Conservation (phyloP, 495 filamentous ascomycete species). For the Apodospora peruviana region DNA sequence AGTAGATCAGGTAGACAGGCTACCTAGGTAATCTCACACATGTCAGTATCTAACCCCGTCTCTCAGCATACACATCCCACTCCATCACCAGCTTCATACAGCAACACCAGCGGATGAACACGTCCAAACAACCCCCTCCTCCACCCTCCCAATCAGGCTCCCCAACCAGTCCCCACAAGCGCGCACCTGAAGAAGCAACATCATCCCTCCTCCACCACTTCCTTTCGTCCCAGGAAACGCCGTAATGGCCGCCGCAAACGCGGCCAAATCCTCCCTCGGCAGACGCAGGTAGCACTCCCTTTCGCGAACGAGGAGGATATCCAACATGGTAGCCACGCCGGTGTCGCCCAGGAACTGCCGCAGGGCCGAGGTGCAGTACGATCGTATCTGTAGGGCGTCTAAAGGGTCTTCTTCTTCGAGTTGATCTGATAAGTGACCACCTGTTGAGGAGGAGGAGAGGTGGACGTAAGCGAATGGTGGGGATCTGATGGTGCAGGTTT, state of each 20-base stretch:
- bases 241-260: slow-evolving; percentile 56
- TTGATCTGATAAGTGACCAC: slow-evolving; percentile 33
- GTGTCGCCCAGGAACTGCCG: slow-evolving; percentile 74
- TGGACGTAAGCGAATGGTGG: slow-evolving; percentile 39
- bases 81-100: too few species aligned
- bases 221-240: slow-evolving; percentile 38
- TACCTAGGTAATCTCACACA: too few species aligned
- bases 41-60: too few species aligned
- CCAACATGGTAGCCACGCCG: slow-evolving; percentile 71
- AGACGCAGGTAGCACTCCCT: slow-evolving; percentile 66
- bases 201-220: slow-evolving; percentile 24
- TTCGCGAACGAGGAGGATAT: slow-evolving; percentile 62
- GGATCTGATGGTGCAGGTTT: slow-evolving; percentile 28
- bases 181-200: slow-evolving; percentile 27
- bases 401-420: slow-evolving; percentile 31
- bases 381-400: slow-evolving; percentile 69
- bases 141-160: slow-evolving; percentile 32
- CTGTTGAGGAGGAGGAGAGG: slow-evolving; percentile 23
- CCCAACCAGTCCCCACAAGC: slow-evolving; percentile 45
- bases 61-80: too few species aligned
- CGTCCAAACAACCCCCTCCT: slow-evolving; percentile 34
- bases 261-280: slow-evolving; percentile 58
- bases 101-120: too few species aligned
- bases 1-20: too few species aligned
- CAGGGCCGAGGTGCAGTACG: slow-evolving; percentile 67